Evolutionary conservation across 1,284 basidiomycete genomes (phyloP).

Genomic region (Fomitopsis betulina): DNA sequence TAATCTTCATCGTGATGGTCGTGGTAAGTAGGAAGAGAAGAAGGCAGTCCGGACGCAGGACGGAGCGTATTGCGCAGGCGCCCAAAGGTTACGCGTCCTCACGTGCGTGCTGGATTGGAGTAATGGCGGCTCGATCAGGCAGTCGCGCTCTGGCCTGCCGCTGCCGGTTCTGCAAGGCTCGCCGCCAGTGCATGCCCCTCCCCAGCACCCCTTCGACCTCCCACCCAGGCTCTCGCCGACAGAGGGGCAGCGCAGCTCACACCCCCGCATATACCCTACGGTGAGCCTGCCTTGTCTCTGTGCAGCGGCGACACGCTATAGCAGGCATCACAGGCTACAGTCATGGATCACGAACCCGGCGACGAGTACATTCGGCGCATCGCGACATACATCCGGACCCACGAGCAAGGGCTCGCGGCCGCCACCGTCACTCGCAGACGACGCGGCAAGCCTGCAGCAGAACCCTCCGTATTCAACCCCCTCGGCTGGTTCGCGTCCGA

Average conservation of each 20-base stretch:
- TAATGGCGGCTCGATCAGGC: neutral
- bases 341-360: constrained; percentile 62
- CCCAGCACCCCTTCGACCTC: neutral
- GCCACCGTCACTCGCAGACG: constrained; percentile 48
- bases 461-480: constrained; percentile 48
- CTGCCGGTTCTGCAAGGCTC: neutral
- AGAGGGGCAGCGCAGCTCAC: neutral
- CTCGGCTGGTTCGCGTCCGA: constrained; percentile 57
- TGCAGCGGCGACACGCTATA: constrained; percentile 5
- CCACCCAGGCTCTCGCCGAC: neutral
- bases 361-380: constrained; percentile 71
- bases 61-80: constrained; percentile 6
- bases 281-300: neutral
- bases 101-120: constrained; percentile 5
- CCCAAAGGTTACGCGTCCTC: constrained; percentile 10
- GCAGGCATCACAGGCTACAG: constrained; percentile 1
- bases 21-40: constrained; percentile 11
- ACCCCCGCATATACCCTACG: neutral
- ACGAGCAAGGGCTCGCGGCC: constrained; percentile 69
- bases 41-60: constrained; percentile 5
- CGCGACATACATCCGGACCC: constrained; percentile 62
- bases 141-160: neutral
- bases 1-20: constrained; percentile 75
- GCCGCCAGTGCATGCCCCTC: neutral
- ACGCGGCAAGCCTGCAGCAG: constrained; percentile 36